phyloP scores from a whole-genome alignment of 2,329 filamentous ascomycete species.

The Cordyceps cateniannulata region DNA sequence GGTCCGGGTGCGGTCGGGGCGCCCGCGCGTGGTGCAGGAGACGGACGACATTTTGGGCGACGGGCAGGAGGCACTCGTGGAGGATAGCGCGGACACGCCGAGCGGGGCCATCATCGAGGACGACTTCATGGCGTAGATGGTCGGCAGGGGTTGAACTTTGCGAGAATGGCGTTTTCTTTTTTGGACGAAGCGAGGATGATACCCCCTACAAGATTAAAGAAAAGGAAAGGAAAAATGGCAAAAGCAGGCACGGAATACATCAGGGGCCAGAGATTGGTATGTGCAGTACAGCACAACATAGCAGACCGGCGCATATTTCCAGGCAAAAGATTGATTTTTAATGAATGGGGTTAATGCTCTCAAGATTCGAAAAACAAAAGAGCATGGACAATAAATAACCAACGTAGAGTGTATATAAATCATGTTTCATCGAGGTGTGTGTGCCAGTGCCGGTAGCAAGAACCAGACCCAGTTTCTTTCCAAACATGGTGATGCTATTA shows the following conservation, averaged over 20 bases:
- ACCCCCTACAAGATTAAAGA: background rate
- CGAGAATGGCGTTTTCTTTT: background rate
- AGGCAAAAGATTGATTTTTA: background rate
- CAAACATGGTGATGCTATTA: conserved; percentile 7
- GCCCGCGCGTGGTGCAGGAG: conserved; percentile 19
- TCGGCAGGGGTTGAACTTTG: too few relatives aligned
- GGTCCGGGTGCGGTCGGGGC: conserved; percentile 41
- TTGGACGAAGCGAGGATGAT: background rate
- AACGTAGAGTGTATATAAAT: background rate
- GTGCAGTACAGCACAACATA: background rate
- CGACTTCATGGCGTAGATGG: conserved; percentile 37
- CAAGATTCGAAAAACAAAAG: background rate
- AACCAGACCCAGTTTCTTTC: background rate
- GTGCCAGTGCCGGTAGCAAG: conserved; percentile 6
- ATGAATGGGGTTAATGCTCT: background rate
- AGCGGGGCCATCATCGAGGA: conserved; percentile 33
- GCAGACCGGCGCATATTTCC: background rate
- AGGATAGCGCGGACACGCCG: conserved; percentile 19
- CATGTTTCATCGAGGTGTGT: conserved; percentile 3
- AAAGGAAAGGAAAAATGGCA: too few relatives aligned
- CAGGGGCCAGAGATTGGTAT: background rate
- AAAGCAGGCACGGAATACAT: background rate
- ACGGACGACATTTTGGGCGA: conserved; percentile 36
- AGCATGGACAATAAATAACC: background rate
- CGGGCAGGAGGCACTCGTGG: conserved; percentile 35